Percentiles rank a stretch among this genome's conserved stretches.
Evolutionary conservation across 2,329 filamentous ascomycete genomes (phyloP).

Genomic region (Fusarium stilboides): DNA sequence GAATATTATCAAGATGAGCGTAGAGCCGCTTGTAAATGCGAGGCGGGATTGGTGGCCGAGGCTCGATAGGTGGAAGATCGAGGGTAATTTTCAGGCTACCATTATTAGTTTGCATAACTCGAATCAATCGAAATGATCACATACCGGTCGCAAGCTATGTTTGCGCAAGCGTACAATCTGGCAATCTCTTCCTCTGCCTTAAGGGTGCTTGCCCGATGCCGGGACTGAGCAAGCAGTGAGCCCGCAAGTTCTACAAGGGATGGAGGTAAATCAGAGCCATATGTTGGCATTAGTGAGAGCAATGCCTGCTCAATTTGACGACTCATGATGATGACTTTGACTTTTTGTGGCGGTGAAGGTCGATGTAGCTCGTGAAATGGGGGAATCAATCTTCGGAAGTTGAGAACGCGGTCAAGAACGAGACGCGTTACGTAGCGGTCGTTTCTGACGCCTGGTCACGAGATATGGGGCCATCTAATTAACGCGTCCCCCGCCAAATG

Average conservation of each 20-base stretch:
- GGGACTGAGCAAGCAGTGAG: conserved; percentile 85
- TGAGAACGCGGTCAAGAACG: conserved; percentile 20
- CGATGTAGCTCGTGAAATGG: background rate
- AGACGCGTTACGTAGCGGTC: conserved; percentile 29
- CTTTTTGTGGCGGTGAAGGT: background rate
- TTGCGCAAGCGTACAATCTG: conserved; percentile 86
- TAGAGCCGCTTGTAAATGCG: conserved; percentile 89
- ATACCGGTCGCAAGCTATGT: conserved; percentile 90
- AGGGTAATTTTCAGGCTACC: conserved; percentile 80
- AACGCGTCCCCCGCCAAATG: conserved; percentile 18
- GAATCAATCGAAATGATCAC: background rate
- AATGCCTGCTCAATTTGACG: conserved; percentile 81
- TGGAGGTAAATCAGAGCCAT: conserved; percentile 76
- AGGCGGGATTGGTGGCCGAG: conserved; percentile 83
- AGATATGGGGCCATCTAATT: conserved; percentile 17
- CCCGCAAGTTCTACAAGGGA: conserved; percentile 80
- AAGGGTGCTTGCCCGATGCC: conserved; percentile 80
- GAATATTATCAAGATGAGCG: conserved; percentile 80
- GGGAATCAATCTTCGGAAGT: conserved; percentile 14
- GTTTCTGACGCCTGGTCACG: conserved; percentile 41
- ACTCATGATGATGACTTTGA: conserved; percentile 70
- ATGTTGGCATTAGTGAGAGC: conserved; percentile 80
- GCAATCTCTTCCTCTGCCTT: conserved; percentile 91
- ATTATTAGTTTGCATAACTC: conserved; percentile 1
- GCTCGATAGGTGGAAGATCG: conserved; percentile 82